phyloP scores from a whole-genome alignment of 768 basidiomycete genomes.

The Steccherinum ochraceum region DNA sequence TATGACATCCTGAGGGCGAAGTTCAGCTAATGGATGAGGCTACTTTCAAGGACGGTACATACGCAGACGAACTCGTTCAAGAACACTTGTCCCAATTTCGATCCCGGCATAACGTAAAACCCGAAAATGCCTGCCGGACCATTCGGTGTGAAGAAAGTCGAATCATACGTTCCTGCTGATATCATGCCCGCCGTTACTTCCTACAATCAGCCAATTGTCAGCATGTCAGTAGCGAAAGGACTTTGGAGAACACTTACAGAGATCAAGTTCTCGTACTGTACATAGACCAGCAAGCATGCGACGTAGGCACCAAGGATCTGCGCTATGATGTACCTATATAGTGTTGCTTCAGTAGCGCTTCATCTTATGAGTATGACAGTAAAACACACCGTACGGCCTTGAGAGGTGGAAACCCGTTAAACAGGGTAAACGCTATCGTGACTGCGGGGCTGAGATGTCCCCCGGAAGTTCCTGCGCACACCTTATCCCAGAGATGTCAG shows the following conservation, averaged over 20 bases:
- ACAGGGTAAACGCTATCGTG: conserved; percentile 45
- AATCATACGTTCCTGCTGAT: conserved; percentile 18
- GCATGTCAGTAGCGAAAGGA: background rate
- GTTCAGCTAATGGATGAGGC: background rate
- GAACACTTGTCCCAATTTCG: conserved; percentile 38
- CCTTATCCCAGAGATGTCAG: conserved; percentile 6
- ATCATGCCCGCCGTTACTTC: conserved; percentile 15
- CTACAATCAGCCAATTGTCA: conserved; percentile 21
- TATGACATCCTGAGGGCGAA: conserved; percentile 33
- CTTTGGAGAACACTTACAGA: conserved; percentile 21
- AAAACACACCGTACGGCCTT: conserved; percentile 44
- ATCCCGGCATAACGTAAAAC: conserved; percentile 39
- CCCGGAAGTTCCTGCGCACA: conserved; percentile 28
- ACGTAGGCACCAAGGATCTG: conserved; percentile 64
- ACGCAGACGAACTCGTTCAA: conserved; percentile 54
- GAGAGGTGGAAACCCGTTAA: conserved; percentile 45
- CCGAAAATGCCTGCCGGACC: conserved; percentile 42
- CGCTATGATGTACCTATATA: conserved; percentile 29
- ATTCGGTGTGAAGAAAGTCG: conserved; percentile 23
- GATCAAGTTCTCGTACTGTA: conserved; percentile 51
- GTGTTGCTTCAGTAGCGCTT: too few species aligned
- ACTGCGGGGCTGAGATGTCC: conserved; percentile 49
- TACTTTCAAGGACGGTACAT: conserved; percentile 13
- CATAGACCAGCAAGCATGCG: conserved; percentile 53
- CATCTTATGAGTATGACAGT: background rate